These are phyloP conservation scores for Blastocystis sp. DNA, from an alignment of 352 stramenopile genomes.

Conservation along the genomic window DNA sequence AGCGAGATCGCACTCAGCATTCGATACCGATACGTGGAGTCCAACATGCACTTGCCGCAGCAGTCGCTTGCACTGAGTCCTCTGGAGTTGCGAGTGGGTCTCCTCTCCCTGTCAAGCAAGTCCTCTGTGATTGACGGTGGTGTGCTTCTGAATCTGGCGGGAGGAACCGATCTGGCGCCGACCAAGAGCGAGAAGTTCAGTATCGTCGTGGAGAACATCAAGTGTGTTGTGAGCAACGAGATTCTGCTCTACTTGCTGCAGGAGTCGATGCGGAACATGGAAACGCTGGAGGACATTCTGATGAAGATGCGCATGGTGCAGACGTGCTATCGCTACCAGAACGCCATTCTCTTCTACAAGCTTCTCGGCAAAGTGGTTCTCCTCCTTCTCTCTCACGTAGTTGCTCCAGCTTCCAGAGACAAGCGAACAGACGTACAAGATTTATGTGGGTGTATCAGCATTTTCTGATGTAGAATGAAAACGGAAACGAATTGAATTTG, in stretches of 20 bases:
- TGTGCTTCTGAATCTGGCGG: neutral
- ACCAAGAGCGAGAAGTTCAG: slow-evolving; percentile 42
- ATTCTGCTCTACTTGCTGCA: neutral
- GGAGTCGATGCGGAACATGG: neutral
- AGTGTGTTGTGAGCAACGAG: neutral
- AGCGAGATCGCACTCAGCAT: neutral
- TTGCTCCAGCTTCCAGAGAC: neutral
- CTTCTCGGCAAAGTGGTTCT: neutral
- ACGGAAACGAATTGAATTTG: slow-evolving; percentile 16
- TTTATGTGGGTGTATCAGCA: neutral
- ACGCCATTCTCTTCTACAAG: neutral
- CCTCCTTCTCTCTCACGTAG: neutral
- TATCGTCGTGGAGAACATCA: slow-evolving; percentile 29
- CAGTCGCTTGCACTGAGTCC: neutral
- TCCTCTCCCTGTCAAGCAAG: neutral
- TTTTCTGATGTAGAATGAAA: neutral
- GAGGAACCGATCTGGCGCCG: neutral
- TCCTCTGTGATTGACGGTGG: neutral
- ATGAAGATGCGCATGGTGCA: slow-evolving; percentile 28
- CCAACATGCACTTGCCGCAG: neutral
- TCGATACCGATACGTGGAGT: neutral
- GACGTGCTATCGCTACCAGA: neutral
- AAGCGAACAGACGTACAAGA: neutral
- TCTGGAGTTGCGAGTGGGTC: neutral
- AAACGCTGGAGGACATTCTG: slow-evolving; percentile 5